Base-by-base conservation (phyloP, 2,329 filamentous ascomycete genomes). In the Diplodia seriata region DNA sequence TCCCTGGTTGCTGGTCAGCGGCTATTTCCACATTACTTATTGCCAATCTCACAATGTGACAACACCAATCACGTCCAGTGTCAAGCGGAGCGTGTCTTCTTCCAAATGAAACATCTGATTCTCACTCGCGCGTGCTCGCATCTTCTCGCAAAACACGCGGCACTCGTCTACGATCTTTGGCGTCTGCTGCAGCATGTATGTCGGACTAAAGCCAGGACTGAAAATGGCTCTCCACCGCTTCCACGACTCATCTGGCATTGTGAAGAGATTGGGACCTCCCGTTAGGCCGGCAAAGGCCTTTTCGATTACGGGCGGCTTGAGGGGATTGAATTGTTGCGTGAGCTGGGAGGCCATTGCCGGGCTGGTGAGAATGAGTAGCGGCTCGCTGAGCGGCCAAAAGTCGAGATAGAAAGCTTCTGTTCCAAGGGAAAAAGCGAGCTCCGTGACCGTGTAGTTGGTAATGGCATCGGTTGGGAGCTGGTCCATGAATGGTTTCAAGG, bases 361-460 rank as follows among this genome's bases (percentile, higher is more conserved):
- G 64, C 80, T 76, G 23, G 76, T 75, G 2, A 82, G 75, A 11
- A 81, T 72, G 49, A 81, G 70, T 7, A 77, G 71, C 1, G 73
- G 70, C 6, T 71, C 73, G 2, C 74, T 75, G 7, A 80, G 50
- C 0, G 82, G 82, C 81, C 81, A 84, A 2, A 80, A 67, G 69
- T 84, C 82, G 4, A 84, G 63, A 69, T 83, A 83, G 71, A 80
- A 83, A 31, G 79, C 69, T 8, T 33, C 15, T 15, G 12, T 38
- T 3, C n/a, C 20, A 5, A n/a, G 11, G 1, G 18, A 11, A 18
- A 7, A 23, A 4, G 53, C 29, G 31, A 56, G 36, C 11, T 36
- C 9, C 8, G 54, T 23, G 3, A 56, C 20, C 1, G 31, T 36
- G 4, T 56, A 56, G 11, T 56, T 56, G 2, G 31, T 38, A 1